Conservation (phyloP, 116 monocot species). For the Posidonia oceanica region DNA sequence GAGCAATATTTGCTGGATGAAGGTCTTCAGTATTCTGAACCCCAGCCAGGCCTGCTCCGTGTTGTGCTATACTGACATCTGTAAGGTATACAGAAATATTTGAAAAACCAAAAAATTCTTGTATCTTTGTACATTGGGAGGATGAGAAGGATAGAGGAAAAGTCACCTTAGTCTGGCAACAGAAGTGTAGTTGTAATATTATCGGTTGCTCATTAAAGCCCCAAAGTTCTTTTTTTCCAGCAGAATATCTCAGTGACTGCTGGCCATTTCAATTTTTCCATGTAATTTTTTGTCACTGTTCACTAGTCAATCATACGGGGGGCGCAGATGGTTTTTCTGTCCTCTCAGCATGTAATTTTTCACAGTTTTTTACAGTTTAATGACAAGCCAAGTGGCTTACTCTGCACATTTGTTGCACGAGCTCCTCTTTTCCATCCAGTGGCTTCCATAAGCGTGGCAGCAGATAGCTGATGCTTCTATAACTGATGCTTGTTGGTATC, state of each 20-base stretch:
- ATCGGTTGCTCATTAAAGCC: background rate
- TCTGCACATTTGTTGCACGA: background rate
- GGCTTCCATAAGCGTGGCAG: too few species aligned
- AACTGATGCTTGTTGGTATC: too few species aligned
- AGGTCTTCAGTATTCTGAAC: conserved; percentile 52
- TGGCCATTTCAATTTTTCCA: background rate
- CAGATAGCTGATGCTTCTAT: too few species aligned
- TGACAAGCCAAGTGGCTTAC: background rate
- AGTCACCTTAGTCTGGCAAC: conserved; percentile 3
- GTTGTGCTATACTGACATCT: conserved; percentile 53
- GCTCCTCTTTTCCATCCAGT: too few species aligned
- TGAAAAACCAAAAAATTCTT: conserved; percentile 11
- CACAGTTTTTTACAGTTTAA: background rate
- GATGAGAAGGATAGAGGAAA: conserved; percentile 8
- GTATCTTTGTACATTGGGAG: conserved; percentile 27
- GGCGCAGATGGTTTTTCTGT: background rate
- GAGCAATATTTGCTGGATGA: conserved; percentile 72
- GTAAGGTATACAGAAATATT: conserved; percentile 1
- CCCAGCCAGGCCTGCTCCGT: conserved; percentile 70
- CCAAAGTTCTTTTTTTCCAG: background rate
- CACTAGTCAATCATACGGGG: background rate
- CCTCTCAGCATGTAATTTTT: background rate
- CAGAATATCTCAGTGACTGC: background rate
- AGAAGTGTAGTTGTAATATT: conserved; percentile 5
- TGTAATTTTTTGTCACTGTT: conserved; percentile 8